Percentiles rank a stretch among this genome's conserved stretches.
These are phyloP conservation scores for Plantago elongata DNA, from an alignment of 257 asterid genomes.

Conservation along the genomic window DNA sequence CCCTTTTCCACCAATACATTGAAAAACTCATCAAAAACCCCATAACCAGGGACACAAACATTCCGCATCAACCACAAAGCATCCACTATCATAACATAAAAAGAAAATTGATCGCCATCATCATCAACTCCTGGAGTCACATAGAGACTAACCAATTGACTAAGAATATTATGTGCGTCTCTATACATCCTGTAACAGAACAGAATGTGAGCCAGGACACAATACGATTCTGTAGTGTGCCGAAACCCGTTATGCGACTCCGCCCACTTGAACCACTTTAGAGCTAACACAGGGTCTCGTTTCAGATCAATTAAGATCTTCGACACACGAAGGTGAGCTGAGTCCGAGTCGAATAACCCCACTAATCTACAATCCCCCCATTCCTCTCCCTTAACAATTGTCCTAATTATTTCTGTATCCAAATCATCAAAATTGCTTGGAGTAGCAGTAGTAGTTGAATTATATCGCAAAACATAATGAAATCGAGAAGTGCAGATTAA, in stretches of 20 bases:
- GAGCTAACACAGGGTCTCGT: constrained; percentile 67
- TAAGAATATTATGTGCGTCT: constrained; percentile 53
- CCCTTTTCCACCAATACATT: constrained; percentile 69
- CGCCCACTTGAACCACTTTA: constrained; percentile 71
- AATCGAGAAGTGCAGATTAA: constrained; percentile 10
- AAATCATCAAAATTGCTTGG: constrained; percentile 22
- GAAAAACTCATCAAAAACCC: constrained; percentile 72
- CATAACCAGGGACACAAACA: constrained; percentile 59
- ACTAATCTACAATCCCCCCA: constrained; percentile 53
- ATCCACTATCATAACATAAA: constrained; percentile 45
- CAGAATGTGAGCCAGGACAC: constrained; percentile 75
- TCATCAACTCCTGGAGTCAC: background rate
- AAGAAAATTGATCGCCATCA: constrained; percentile 21
- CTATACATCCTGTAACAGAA: constrained; percentile 69
- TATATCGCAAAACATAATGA: constrained; percentile 28
- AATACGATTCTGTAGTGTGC: constrained; percentile 60
- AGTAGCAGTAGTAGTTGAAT: constrained; percentile 29
- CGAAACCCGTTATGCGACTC: constrained; percentile 38
- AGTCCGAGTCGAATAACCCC: constrained; percentile 38
- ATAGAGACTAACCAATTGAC: constrained; percentile 40
- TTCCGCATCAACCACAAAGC: constrained; percentile 68
- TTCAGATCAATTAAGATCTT: constrained; percentile 47
- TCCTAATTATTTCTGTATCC: constrained; percentile 30
- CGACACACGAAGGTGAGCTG: constrained; percentile 60
- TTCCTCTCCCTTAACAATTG: constrained; percentile 47